Base-by-base conservation (phyloP, 306 rosid genomes). In the Cicer bijugum region DNA sequence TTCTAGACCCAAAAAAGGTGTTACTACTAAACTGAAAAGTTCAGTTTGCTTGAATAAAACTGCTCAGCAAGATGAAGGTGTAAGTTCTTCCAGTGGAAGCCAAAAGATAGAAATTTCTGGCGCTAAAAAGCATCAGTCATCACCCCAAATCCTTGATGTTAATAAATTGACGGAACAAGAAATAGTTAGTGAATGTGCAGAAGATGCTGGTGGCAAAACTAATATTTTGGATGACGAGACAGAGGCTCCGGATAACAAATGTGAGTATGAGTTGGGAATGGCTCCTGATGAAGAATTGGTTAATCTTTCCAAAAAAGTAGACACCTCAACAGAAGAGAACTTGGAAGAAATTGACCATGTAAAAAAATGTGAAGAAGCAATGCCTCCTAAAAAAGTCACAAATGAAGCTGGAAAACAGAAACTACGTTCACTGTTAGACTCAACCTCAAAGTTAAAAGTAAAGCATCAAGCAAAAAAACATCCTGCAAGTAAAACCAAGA, bases 171-270 rank as follows among this genome's bases (percentile, higher is more conserved):
- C 33, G 69, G 72, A 78, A 64, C 76, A 37, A 58, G 79, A 72
- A 61, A 75, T 55, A 20, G 72, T 58, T 60, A 12, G 43, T 67
- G 67, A 61, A 52, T 59, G 72, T 73, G 82, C 67, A 50, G 78
- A 72, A 57, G 73, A 62, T 67, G 71, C 56, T 12, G 77, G 58
- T 67, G 64, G 65, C 64, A 77, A 74, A 63, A 62, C 69, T 64
- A 88, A 86, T 57, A 39, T 75, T 72, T 69, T 67, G 75, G 90
- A 88, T 74, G 98, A 87, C 7, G 96, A 88, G 82, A 94, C 96
- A 5, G 94, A 82, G 75, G 80, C 91, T 71, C 90, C 92, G 35
- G 95, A 82, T 75, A 87, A 88, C 40, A 81, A 70, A 64, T 55
- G 23, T 72, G 91, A 88, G 19, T 69, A 14, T 63, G 84, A 60